Percentiles rank a stretch among this genome's conserved stretches.
These are phyloP conservation scores for Phialocephala subalpina DNA, from an alignment of 2,329 filamentous ascomycete genomes.

Conservation along the genomic window DNA sequence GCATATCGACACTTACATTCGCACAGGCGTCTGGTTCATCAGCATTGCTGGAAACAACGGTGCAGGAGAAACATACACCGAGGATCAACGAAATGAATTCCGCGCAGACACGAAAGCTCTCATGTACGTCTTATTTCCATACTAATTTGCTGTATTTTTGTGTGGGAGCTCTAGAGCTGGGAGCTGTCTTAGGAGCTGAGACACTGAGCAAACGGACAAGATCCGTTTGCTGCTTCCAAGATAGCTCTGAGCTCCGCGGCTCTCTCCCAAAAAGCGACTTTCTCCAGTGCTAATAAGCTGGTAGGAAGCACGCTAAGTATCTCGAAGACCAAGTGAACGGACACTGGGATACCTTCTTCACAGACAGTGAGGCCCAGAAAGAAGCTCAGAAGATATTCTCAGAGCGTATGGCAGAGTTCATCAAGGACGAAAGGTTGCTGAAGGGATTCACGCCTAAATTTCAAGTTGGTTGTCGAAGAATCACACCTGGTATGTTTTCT, in stretches of 20 bases:
- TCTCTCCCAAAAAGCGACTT: too few species aligned
- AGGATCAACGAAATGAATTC: constrained; percentile 52
- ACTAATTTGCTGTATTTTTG: too few species aligned
- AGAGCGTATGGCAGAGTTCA: constrained; percentile 55
- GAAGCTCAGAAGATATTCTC: constrained; percentile 48
- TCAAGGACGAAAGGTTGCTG: constrained; percentile 58
- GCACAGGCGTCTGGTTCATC: constrained; percentile 57
- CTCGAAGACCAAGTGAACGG: constrained; percentile 52
- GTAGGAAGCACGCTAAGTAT: constrained; percentile 35
- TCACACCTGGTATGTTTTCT: constrained; percentile 48
- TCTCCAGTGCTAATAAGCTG: too few species aligned
- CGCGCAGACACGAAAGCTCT: constrained; percentile 47
- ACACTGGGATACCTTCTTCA: constrained; percentile 55
- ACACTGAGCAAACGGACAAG: not conserved
- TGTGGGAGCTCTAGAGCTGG: not conserved
- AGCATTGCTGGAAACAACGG: constrained; percentile 55
- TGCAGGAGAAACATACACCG: constrained; percentile 52
- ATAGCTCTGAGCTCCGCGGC: too few species aligned
- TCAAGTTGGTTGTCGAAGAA: constrained; percentile 51
- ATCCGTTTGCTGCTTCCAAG: not conserved
- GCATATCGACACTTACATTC: constrained; percentile 58
- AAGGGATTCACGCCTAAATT: constrained; percentile 50
- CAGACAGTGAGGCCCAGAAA: constrained; percentile 50
- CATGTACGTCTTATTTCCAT: too few species aligned
- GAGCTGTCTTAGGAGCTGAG: not conserved